A percentile compares a stretch with the other conserved stretches of the same genome.
Evolutionary conservation across 2,329 filamentous ascomycete species (phyloP).

Genomic region (Trichoderma sp.): DNA sequence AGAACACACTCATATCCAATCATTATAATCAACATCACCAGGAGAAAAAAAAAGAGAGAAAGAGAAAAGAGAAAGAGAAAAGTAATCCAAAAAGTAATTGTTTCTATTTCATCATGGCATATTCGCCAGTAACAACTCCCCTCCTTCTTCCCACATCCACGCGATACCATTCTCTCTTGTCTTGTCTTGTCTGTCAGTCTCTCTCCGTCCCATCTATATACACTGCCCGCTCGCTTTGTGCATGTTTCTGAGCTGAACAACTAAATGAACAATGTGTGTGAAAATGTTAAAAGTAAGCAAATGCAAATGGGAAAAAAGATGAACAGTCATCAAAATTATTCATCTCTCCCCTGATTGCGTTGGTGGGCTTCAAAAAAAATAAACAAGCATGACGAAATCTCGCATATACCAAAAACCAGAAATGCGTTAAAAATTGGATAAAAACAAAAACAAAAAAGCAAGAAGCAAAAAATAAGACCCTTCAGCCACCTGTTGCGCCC

Average conservation of each 20-base stretch:
- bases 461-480: neutral
- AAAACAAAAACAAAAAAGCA: neutral
- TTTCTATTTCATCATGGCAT: constrained; percentile 7
- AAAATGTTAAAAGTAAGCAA: neutral
- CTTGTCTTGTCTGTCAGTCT: neutral
- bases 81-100: neutral
- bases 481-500: constrained; percentile 12
- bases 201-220: neutral
- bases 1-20: neutral
- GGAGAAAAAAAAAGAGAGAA: neutral
- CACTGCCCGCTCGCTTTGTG: neutral
- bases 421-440: neutral
- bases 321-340: neutral
- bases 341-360: neutral
- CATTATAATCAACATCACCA: neutral
- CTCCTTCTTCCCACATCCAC: neutral
- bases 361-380: neutral
- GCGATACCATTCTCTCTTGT: neutral
- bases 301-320: neutral
- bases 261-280: neutral
- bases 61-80: neutral
- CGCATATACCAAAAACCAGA: neutral
- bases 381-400: neutral
- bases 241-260: neutral
- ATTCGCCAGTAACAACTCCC: neutral